Evolutionary conservation across 257 asterid genomes (phyloP), one percentile per base, ranked within the genome.

Genomic region (Rubia yunnanensis): DNA sequence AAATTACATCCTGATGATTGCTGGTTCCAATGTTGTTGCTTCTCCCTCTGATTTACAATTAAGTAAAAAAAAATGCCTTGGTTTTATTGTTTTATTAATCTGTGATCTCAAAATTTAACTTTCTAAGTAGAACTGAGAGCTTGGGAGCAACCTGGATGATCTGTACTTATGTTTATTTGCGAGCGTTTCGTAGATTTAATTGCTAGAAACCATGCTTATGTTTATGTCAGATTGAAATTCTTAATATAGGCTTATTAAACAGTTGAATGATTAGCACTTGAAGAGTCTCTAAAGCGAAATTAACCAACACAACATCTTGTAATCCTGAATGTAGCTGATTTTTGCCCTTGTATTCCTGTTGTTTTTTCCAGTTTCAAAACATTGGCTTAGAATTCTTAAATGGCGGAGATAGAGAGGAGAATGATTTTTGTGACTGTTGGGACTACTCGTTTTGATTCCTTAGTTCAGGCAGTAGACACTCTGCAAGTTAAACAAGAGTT

Each of bases 361-460:
- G n/a, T 64, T 64, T 46, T n/a, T 26, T 38, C 24, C 50, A 46
- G 65, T 3, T 59, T 68, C 10, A 8, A 39, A 22, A 59, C 18
- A 9, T 61, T 23, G 27, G 54, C 41, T 74, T 48, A 39, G 10
- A 64, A 71, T 52, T 24, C 59, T 30, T 72, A 44, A 35, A 86
- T 85, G 95, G 77, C 67, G 46, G 86, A 76, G 64, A 73, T 39
- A 68, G 80, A 67, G 41, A 81, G 79, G 74, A 81, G 83, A 73
- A 72, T 79, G 24, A 96, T 84, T 38, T 90, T 94, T 64, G 94
- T 88, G 79, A 94, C 96, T 0, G 99, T 89, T 26, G 99, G 99
- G 41, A 94, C 97, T 8, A 94, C 99, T 57, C 53, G 80, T 80
- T 94, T 94, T 72, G 99, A 94, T 82, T 77, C 95, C 7, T 77